Conservation (phyloP, 2,329 filamentous ascomycete genomes). For the Trichophyton schoenleinii region DNA sequence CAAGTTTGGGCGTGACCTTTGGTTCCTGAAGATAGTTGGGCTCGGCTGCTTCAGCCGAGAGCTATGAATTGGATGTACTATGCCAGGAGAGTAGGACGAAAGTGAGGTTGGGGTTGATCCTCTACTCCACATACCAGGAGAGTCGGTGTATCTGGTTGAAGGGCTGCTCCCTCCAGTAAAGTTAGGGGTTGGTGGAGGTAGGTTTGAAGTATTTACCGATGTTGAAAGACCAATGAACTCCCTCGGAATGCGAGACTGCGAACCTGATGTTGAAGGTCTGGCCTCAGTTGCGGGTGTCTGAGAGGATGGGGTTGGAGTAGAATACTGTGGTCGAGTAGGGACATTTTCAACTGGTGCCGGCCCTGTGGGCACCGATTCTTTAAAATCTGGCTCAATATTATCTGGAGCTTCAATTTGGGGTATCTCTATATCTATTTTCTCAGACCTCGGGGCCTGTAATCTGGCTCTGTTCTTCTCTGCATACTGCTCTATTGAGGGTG, state of each 20-base stretch:
- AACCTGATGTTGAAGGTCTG: not conserved
- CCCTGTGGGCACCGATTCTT: not conserved
- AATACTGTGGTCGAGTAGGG: not conserved
- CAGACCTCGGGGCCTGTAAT: not conserved
- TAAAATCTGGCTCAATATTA: not conserved
- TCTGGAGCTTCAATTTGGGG: not conserved
- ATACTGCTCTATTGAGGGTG: slow-evolving; percentile 29
- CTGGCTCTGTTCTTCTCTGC: slow-evolving; percentile 9
- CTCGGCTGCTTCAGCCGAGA: slow-evolving; percentile 26
- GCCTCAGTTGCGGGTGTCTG: slow-evolving; percentile 1
- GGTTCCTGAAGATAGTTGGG: slow-evolving; percentile 27
- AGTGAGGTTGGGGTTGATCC: slow-evolving; percentile 39
- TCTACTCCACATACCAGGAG: slow-evolving; percentile 35
- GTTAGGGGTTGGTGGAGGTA: slow-evolving; percentile 28
- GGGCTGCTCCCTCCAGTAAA: slow-evolving; percentile 32
- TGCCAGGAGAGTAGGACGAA: slow-evolving; percentile 38
- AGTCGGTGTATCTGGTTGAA: slow-evolving; percentile 36
- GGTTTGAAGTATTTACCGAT: slow-evolving; percentile 23
- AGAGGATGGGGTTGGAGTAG: not conserved
- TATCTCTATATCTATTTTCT: not conserved
- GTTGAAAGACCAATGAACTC: slow-evolving; percentile 30
- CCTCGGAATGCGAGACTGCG: slow-evolving; percentile 20
- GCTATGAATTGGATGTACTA: slow-evolving; percentile 30
- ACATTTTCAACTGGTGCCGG: not conserved
- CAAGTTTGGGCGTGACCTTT: slow-evolving; percentile 12